These are phyloP conservation scores for Zygosaccharomyces sapae DNA, from an alignment of 1,139 yeast genomes.

Conservation along the genomic window DNA sequence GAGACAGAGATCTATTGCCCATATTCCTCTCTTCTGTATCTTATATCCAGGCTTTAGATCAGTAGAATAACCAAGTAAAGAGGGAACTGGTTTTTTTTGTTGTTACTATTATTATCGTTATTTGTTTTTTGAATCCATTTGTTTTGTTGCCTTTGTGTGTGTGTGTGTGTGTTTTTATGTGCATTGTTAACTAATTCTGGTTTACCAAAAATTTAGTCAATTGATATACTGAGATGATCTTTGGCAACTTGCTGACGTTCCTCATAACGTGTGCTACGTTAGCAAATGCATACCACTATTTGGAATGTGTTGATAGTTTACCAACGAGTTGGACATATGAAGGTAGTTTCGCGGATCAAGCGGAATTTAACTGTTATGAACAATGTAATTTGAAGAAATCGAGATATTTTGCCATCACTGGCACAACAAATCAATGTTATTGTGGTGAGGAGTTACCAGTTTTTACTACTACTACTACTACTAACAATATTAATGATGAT, in stretches of 20 bases:
- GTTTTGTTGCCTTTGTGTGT: neutral
- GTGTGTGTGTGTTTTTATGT: neutral
- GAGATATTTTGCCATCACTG: conserved; percentile 51
- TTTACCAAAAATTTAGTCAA: neutral
- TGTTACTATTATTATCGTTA: neutral
- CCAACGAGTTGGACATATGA: conserved; percentile 39
- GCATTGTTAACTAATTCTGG: neutral
- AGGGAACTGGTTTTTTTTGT: neutral
- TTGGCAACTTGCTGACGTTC: conserved; percentile 2
- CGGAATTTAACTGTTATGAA: conserved; percentile 43
- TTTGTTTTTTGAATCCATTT: neutral
- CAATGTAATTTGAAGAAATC: conserved; percentile 41
- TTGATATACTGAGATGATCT: neutral
- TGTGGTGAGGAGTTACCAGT: conserved; percentile 50
- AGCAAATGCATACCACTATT: conserved; percentile 13
- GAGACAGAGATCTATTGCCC: neutral
- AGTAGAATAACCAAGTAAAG: too few relatives aligned
- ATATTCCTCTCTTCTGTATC: neutral
- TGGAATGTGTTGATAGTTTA: conserved; percentile 37
- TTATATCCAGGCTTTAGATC: neutral
- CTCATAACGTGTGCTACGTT: conserved; percentile 5
- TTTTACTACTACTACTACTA: too few relatives aligned
- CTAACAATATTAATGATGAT: conserved; percentile 2
- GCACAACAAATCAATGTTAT: conserved; percentile 45
- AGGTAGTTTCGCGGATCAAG: conserved; percentile 44